A percentile compares a stretch with the other conserved stretches of the same genome.
Evolutionary conservation across 73 alveolate species (phyloP).

Genomic region (Blepharisma japonicum): DNA sequence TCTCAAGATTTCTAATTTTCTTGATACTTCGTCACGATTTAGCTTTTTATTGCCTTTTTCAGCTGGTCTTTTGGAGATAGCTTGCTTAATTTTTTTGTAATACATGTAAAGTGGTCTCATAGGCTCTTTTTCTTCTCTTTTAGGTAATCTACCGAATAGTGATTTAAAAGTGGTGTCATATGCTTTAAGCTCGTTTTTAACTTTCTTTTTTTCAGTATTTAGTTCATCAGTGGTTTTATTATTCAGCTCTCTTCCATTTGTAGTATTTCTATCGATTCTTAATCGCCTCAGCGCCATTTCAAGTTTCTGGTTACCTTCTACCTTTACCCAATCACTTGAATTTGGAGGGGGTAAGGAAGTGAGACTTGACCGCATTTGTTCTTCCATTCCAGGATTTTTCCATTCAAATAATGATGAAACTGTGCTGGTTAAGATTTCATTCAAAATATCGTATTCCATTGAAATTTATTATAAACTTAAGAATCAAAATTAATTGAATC

Average conservation of each 20-base stretch:
- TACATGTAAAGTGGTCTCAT: constrained; percentile 87
- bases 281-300: constrained; percentile 51
- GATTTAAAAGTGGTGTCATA: constrained; percentile 67
- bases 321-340: constrained; percentile 46
- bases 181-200: constrained; percentile 72
- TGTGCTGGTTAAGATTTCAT: constrained; percentile 66
- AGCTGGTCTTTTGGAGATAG: constrained; percentile 46
- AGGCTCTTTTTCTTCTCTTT: constrained; percentile 81
- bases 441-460: constrained; percentile 62
- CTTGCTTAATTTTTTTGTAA: constrained; percentile 70
- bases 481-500: too few relatives aligned
- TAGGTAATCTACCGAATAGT: constrained; percentile 59
- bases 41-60: constrained; percentile 16
- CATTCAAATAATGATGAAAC: constrained; percentile 45
- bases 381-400: constrained; percentile 33
- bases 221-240: constrained; percentile 54
- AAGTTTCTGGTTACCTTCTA: constrained; percentile 45
- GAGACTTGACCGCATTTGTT: constrained; percentile 34
- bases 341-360: constrained; percentile 30
- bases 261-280: constrained; percentile 34
- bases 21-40: constrained; percentile 42
- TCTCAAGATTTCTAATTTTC: constrained; percentile 48
- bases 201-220: constrained; percentile 65
- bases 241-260: constrained; percentile 55
- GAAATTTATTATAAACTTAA: too few relatives aligned